Evolutionary conservation across 2,329 filamentous ascomycete genomes (phyloP).

Genomic region (Alternaria alternata): DNA sequence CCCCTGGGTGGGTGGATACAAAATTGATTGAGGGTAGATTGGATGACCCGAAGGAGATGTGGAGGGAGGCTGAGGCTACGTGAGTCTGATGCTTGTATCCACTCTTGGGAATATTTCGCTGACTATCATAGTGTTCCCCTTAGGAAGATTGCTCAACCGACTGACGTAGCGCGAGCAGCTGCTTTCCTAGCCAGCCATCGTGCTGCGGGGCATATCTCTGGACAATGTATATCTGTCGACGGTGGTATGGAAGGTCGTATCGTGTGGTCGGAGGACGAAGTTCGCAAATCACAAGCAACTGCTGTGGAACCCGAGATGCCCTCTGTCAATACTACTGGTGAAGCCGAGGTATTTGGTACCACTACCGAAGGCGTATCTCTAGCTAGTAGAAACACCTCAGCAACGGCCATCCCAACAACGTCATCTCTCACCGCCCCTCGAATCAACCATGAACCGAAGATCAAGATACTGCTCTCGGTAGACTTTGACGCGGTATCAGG

Average conservation of each 20-base stretch:
- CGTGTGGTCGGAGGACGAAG: constrained; percentile 59
- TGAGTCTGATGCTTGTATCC: constrained; percentile 8
- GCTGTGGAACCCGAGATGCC: neutral
- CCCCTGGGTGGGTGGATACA: constrained; percentile 59
- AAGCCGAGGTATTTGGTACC: constrained; percentile 20
- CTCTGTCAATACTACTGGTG: neutral
- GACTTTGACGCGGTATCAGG: constrained; percentile 69
- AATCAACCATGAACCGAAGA: constrained; percentile 31
- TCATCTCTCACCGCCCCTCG: neutral
- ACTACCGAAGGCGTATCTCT: constrained; percentile 20
- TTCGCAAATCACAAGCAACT: constrained; percentile 23
- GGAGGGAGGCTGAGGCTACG: constrained; percentile 60
- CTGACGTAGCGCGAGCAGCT: constrained; percentile 59
- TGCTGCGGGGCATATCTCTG: constrained; percentile 63
- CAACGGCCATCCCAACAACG: neutral
- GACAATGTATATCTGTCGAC: constrained; percentile 61
- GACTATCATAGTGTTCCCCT: constrained; percentile 48
- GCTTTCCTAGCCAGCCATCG: constrained; percentile 61
- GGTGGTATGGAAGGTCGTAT: constrained; percentile 61
- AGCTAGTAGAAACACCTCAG: constrained; percentile 1
- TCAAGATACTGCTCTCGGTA: constrained; percentile 54
- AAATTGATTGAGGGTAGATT: constrained; percentile 58
- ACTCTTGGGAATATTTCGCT: constrained; percentile 7
- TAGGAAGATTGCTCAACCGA: constrained; percentile 58
- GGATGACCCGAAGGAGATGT: constrained; percentile 60